These are phyloP conservation scores for Abrus pulchellus DNA, from an alignment of 306 rosid genomes.

Conservation along the genomic window DNA sequence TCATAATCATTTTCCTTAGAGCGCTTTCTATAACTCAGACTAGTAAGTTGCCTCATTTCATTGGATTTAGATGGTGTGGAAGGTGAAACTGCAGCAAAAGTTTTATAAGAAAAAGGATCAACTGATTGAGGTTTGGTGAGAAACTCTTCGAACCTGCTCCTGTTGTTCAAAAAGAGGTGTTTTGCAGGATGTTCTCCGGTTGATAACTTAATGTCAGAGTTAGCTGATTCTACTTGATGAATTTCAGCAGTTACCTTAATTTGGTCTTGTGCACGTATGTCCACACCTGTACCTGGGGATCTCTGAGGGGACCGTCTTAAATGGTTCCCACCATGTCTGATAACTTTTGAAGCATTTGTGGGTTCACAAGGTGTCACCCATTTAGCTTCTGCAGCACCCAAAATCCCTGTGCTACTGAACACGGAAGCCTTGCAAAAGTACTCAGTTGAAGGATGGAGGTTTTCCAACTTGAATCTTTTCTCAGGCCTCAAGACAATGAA, in stretches of 20 bases:
- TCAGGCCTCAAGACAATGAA: conserved; percentile 82
- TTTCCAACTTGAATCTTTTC: conserved; percentile 71
- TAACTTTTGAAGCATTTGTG: conserved; percentile 10
- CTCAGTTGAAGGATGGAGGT: conserved; percentile 80
- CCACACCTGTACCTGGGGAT: conserved; percentile 42
- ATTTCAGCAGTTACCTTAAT: conserved; percentile 48
- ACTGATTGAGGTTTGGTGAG: conserved; percentile 52
- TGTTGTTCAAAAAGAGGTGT: conserved; percentile 42
- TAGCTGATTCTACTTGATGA: conserved; percentile 61
- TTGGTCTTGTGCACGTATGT: conserved; percentile 46
- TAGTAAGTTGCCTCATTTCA: conserved; percentile 52
- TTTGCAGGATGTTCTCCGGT: conserved; percentile 49
- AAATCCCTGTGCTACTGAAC: conserved; percentile 71
- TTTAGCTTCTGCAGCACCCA: conserved; percentile 85
- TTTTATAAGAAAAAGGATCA: conserved; percentile 47
- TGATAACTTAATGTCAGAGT: conserved; percentile 58
- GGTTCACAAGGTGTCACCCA: conserved; percentile 70
- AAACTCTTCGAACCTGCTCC: conserved; percentile 58
- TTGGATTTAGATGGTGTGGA: conserved; percentile 70
- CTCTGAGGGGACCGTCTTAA: conserved; percentile 38
- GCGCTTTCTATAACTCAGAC: conserved; percentile 56
- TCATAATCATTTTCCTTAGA: conserved; percentile 74
- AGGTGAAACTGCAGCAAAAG: conserved; percentile 62
- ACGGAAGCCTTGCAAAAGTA: conserved; percentile 88
- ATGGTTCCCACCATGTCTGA: conserved; percentile 11